A percentile compares a stretch with the other conserved stretches of the same genome.
These are phyloP conservation scores for Zygosaccharomyces sapae DNA, from an alignment of 1,139 yeast species.

Conservation along the genomic window DNA sequence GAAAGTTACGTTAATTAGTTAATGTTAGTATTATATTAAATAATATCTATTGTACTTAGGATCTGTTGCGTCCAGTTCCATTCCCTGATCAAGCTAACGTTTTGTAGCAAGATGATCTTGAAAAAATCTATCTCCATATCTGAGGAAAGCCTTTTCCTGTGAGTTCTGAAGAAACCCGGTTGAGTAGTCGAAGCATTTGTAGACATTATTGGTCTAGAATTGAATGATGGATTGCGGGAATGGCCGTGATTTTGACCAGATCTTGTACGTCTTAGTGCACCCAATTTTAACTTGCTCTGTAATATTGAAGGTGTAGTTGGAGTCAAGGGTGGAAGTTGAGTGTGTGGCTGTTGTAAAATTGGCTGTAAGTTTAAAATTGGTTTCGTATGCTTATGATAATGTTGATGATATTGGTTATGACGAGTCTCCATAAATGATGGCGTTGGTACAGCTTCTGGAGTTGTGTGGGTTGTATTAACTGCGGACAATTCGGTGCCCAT, in stretches of 20 bases:
- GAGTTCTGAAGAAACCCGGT: slow-evolving; percentile 16
- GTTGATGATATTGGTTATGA: slow-evolving; percentile 3
- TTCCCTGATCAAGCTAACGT: slow-evolving; percentile 11
- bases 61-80: not conserved
- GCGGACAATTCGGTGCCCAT: slow-evolving; percentile 14
- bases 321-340: slow-evolving; percentile 20
- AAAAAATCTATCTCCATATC: slow-evolving; percentile 28
- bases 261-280: slow-evolving; percentile 10
- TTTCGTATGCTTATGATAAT: slow-evolving; percentile 5
- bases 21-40: not conserved
- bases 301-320: slow-evolving; percentile 26
- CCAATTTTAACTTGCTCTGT: slow-evolving; percentile 16
- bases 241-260: slow-evolving; percentile 7
- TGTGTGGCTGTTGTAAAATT: slow-evolving; percentile 6
- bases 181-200: slow-evolving; percentile 6
- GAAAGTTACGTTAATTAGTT: no score
- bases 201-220: not conserved
- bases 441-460: slow-evolving; percentile 15
- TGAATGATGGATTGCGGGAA: slow-evolving; percentile 6
- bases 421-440: slow-evolving; percentile 14
- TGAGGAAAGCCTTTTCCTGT: slow-evolving; percentile 29
- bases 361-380: not conserved
- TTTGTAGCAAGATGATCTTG: slow-evolving; percentile 21
- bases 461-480: slow-evolving; percentile 6
- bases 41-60: not conserved